phyloP scores from a whole-genome alignment of 164 flowering plant species.

The Berberis thunbergii region DNA sequence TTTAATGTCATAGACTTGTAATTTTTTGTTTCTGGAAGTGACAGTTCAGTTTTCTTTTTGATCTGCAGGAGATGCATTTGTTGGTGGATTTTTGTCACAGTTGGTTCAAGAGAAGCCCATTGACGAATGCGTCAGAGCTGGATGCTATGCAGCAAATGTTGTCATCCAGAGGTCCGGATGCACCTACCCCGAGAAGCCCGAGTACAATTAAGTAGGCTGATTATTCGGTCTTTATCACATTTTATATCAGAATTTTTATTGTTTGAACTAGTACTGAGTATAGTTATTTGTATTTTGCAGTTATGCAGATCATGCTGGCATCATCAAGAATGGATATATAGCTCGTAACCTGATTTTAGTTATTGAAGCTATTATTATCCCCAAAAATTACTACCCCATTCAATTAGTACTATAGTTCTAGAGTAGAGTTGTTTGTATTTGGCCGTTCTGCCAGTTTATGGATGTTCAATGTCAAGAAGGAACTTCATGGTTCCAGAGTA shows the following conservation, averaged over 20 bases:
- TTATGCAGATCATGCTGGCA: neutral
- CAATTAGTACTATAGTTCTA: too few species aligned
- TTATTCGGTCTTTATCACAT: neutral
- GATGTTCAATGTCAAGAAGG: too few species aligned
- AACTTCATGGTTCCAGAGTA: too few species aligned
- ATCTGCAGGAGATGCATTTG: slow-evolving; percentile 83
- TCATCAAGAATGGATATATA: neutral
- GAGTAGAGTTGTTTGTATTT: too few species aligned
- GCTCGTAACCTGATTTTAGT: neutral
- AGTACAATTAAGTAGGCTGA: slow-evolving; percentile 25
- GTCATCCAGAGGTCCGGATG: slow-evolving; percentile 95
- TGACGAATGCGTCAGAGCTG: slow-evolving; percentile 79
- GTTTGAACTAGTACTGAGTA: neutral
- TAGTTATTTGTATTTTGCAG: neutral
- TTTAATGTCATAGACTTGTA: too few species aligned
- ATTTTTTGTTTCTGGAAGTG: neutral
- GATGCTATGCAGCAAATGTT: slow-evolving; percentile 81
- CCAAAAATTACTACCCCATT: too few species aligned
- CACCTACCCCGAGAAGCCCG: slow-evolving; percentile 92
- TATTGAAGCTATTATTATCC: neutral
- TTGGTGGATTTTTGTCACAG: slow-evolving; percentile 86
- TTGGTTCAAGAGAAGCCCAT: slow-evolving; percentile 80
- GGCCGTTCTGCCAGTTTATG: too few species aligned
- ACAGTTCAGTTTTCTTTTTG: neutral
- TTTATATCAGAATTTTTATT: slow-evolving; percentile 2